Base-by-base conservation (phyloP, 163 green algal genomes). In the Volvox carteri region DNA sequence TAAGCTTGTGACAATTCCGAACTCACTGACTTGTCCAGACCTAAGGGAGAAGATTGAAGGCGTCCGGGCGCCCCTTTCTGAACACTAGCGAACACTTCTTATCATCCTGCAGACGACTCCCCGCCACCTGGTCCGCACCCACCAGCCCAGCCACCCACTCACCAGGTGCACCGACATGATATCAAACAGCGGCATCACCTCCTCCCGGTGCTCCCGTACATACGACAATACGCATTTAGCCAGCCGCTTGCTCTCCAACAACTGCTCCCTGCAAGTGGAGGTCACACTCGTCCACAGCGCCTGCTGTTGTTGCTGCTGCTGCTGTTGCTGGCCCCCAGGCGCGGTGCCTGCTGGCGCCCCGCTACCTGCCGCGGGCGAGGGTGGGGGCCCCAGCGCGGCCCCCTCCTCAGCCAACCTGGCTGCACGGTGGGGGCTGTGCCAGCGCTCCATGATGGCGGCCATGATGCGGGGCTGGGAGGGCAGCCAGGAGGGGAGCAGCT, bases 161-260 rank as follows among this genome's bases (percentile, higher is more conserved):
- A 92, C 84, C 70, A 68, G 93, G 74, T 98, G 95, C 4, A 96
- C 90, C 11, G 84, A 70, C 52, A 99, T 93, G 68, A 99, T 85
- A 48, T 98, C 95, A 58, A 99, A 97, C 35, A 99, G 94, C 5
- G 93, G 81, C 23, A 86, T 86, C 41, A 97, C 91, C 46, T 96
- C 86, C 11, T 94, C 76, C 46, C 92, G 94, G 85, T 97, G 91
- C 37, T 80, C 35, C 23, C 50, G 30, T 14, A 98, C 86, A 87
- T 96, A 97, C 78, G 84, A 93, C 58, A 99, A 73, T 18, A 99
- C 93, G 87, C 93, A 95, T 87, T 97, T 97, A 19, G 96, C 94
- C 52, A 99, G 86, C 46, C 96, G 92, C 90, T 97, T 96, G 80
- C 90, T 95, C 85, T 99, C 97, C 54, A 98, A 92, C 70, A 98